A percentile compares a stretch with the other conserved stretches of the same genome.
phyloP scores from a whole-genome alignment of 169 alveolate genomes.

The Cryptosporidium tyzzeri region DNA sequence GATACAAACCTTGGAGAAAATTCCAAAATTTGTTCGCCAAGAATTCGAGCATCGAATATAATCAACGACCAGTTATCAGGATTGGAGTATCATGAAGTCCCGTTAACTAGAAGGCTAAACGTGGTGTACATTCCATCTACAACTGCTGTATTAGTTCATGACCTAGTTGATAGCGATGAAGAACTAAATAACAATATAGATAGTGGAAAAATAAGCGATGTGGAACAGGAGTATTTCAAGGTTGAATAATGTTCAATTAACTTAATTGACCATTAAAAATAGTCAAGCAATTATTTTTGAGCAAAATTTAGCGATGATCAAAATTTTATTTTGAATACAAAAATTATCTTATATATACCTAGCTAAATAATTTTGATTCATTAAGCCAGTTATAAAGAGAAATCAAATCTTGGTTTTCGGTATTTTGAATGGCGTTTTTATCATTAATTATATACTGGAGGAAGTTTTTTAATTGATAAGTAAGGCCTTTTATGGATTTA shows the following conservation, averaged over 20 bases:
- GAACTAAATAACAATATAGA: slow-evolving; percentile 18
- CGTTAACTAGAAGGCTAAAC: slow-evolving; percentile 62
- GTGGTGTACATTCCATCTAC: slow-evolving; percentile 67
- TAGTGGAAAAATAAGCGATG: slow-evolving; percentile 49
- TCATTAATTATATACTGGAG: slow-evolving; percentile 8
- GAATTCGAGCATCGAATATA: slow-evolving; percentile 56
- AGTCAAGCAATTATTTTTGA: too few relatives aligned
- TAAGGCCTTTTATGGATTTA: slow-evolving; percentile 22
- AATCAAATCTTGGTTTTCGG: slow-evolving; percentile 27
- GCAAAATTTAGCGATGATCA: too few relatives aligned
- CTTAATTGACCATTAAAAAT: not conserved
- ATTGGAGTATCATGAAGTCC: slow-evolving; percentile 67
- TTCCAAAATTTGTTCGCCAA: slow-evolving; percentile 60
- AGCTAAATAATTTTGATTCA: not conserved
- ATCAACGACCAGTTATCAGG: slow-evolving; percentile 31
- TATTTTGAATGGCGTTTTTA: not conserved
- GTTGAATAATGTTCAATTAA: not conserved
- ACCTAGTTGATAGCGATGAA: slow-evolving; percentile 66
- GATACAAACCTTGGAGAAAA: not conserved
- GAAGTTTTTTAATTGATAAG: slow-evolving; percentile 51
- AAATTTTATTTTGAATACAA: not conserved
- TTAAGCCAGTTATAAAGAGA: slow-evolving; percentile 53
- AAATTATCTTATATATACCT: not conserved
- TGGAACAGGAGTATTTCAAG: slow-evolving; percentile 62
- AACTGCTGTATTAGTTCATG: slow-evolving; percentile 68